Percentiles rank a stretch among this genome's conserved stretches.
phyloP scores from a whole-genome alignment of 768 basidiomycete genomes.

The Pilatotrama ljubarskyi region DNA sequence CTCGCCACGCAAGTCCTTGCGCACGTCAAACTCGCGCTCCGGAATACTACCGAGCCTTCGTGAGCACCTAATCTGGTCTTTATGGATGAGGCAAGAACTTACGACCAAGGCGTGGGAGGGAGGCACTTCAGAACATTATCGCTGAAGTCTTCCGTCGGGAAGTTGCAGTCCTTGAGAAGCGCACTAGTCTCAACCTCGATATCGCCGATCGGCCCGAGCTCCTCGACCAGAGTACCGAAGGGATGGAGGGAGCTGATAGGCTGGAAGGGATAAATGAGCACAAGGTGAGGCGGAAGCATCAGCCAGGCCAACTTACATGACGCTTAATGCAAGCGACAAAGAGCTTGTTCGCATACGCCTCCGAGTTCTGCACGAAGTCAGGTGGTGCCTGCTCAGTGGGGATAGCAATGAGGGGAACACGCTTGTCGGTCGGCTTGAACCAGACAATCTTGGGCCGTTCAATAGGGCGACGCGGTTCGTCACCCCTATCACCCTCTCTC shows the following conservation, averaged over 20 bases:
- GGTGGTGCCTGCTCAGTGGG: constrained; percentile 97
- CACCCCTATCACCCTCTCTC: constrained; percentile 90
- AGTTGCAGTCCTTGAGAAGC: constrained; percentile 97
- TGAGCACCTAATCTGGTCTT: background rate
- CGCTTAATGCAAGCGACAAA: constrained; percentile 99
- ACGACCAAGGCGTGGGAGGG: constrained; percentile 95
- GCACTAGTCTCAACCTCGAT: constrained; percentile 98
- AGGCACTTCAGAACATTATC: constrained; percentile 95
- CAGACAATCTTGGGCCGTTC: constrained; percentile 99
- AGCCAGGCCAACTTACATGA: constrained; percentile 61
- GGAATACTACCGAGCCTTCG: constrained; percentile 58
- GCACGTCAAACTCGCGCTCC: constrained; percentile 82
- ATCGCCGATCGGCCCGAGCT: constrained; percentile 97
- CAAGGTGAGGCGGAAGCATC: background rate
- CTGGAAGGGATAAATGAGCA: constrained; percentile 37
- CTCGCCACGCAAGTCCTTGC: constrained; percentile 83
- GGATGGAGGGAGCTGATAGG: constrained; percentile 97
- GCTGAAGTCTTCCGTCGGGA: constrained; percentile 95
- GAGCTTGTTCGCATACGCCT: constrained; percentile 83
- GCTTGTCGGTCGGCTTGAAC: constrained; percentile 99
- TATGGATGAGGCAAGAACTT: constrained; percentile 39
- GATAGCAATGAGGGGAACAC: constrained; percentile 97
- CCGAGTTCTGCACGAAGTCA: constrained; percentile 95
- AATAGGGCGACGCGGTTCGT: constrained; percentile 78
- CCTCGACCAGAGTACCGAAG: constrained; percentile 97